A percentile compares a stretch with the other conserved stretches of the same genome.
Conservation (phyloP, 495 filamentous ascomycete genomes). For the Penicillium diatomitis region DNA sequence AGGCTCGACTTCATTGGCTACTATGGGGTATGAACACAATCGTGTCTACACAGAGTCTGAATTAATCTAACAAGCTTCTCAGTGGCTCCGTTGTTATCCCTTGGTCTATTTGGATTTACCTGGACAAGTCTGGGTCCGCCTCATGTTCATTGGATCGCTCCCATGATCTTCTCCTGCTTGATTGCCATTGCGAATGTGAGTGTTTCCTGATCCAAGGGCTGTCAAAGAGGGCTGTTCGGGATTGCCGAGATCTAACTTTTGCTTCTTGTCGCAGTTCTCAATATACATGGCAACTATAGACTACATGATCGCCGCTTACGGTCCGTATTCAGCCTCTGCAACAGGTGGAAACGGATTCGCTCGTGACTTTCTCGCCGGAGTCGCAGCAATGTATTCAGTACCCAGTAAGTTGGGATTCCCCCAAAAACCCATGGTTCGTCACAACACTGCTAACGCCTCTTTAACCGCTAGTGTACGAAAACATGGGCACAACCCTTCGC, state of each 20-base stretch:
- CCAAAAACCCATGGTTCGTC: too few relatives aligned
- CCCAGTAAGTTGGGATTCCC: constrained; percentile 18
- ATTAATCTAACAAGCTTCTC: background rate
- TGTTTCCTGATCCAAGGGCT: background rate
- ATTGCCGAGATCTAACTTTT: too few relatives aligned
- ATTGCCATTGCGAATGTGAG: constrained; percentile 55
- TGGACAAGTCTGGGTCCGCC: constrained; percentile 56
- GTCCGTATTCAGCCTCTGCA: constrained; percentile 67
- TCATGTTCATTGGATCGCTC: constrained; percentile 52
- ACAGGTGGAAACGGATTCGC: constrained; percentile 61
- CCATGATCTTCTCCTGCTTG: constrained; percentile 49
- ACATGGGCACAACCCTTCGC: constrained; percentile 21
- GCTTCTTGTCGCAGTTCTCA: constrained; percentile 29
- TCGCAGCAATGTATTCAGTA: constrained; percentile 40
- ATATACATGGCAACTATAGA: constrained; percentile 80
- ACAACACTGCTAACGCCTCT: too few relatives aligned
- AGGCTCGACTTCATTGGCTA: constrained; percentile 48
- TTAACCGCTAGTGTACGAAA: constrained; percentile 16
- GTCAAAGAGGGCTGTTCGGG: too few relatives aligned
- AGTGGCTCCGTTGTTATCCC: constrained; percentile 53
- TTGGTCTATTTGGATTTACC: constrained; percentile 62
- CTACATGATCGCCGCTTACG: constrained; percentile 76
- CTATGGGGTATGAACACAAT: constrained; percentile 27
- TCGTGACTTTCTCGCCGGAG: constrained; percentile 38
- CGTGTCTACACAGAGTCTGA: too few relatives aligned